Evolutionary conservation across 768 basidiomycete genomes (phyloP).

Genomic region (Leccinellum rugosiceps): DNA sequence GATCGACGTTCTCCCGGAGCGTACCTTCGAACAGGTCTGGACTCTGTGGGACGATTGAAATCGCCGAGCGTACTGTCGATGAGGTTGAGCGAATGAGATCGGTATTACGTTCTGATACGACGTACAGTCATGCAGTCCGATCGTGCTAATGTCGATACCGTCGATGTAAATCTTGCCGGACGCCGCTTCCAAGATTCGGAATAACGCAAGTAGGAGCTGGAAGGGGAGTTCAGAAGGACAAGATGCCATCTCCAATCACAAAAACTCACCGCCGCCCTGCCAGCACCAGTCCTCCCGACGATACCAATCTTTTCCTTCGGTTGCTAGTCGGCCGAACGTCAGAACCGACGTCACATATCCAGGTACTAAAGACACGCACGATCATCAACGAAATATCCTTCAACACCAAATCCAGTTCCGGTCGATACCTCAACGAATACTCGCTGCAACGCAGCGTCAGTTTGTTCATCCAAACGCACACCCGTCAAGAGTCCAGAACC

Average conservation of each 20-base stretch:
- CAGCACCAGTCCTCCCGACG: conserved; percentile 77
- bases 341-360: neutral
- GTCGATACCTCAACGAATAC: conserved; percentile 77
- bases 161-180: conserved; percentile 70
- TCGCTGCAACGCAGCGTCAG: conserved; percentile 36
- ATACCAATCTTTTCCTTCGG: conserved; percentile 89
- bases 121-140: conserved; percentile 63
- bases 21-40: conserved; percentile 71
- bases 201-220: conserved; percentile 65
- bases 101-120: neutral
- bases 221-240: neutral
- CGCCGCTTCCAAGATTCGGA: conserved; percentile 72
- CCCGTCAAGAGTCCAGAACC: conserved; percentile 26
- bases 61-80: conserved; percentile 58
- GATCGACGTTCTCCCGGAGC: conserved; percentile 87
- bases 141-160: conserved; percentile 68
- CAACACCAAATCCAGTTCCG: conserved; percentile 78
- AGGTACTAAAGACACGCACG: conserved; percentile 34
- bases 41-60: conserved; percentile 86
- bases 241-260: neutral
- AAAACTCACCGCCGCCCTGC: conserved; percentile 65
- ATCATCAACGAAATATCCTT: conserved; percentile 69
- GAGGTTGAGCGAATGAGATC: neutral
- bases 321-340: conserved; percentile 41
- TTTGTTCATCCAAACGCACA: neutral